Conservation (phyloP, 371 early-diverging fungal genomes). For the Mortierella sp. region DNA sequence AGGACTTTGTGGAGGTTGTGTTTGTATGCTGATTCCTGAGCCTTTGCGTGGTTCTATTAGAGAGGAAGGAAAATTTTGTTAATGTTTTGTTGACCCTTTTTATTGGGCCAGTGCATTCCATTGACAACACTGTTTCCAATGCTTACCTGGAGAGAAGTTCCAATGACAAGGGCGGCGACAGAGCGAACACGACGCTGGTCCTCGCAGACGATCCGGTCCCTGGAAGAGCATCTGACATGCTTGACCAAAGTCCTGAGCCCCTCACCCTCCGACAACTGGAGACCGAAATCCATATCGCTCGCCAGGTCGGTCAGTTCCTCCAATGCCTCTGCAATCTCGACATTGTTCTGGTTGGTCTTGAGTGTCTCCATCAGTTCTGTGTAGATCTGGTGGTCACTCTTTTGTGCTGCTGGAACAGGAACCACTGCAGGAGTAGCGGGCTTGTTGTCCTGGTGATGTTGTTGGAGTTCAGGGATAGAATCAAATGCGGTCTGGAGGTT, state of each 20-base stretch:
- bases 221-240: constrained; percentile 37
- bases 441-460: constrained; percentile 15
- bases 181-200: constrained; percentile 29
- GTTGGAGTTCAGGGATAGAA: constrained; percentile 39
- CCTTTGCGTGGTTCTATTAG: constrained; percentile 64
- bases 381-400: constrained; percentile 48
- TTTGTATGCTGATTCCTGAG: constrained; percentile 58
- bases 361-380: constrained; percentile 34
- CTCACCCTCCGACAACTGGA: constrained; percentile 47
- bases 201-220: constrained; percentile 28
- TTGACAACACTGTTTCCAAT: background rate
- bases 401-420: background rate
- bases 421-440: background rate
- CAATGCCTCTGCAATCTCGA: constrained; percentile 41
- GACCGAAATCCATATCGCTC: constrained; percentile 64
- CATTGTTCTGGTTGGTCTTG: constrained; percentile 21
- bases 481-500: constrained; percentile 51
- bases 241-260: constrained; percentile 45
- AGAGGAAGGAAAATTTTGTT: background rate
- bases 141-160: constrained; percentile 59
- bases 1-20: constrained; percentile 52
- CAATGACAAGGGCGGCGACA: constrained; percentile 46
- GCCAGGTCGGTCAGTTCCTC: constrained; percentile 61
- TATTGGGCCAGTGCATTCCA: background rate
- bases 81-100: background rate